Percentiles rank a stretch among this genome's conserved stretches.
Conservation (phyloP, 805 yeast species). For the Metschnikowia amazonensis region DNA sequence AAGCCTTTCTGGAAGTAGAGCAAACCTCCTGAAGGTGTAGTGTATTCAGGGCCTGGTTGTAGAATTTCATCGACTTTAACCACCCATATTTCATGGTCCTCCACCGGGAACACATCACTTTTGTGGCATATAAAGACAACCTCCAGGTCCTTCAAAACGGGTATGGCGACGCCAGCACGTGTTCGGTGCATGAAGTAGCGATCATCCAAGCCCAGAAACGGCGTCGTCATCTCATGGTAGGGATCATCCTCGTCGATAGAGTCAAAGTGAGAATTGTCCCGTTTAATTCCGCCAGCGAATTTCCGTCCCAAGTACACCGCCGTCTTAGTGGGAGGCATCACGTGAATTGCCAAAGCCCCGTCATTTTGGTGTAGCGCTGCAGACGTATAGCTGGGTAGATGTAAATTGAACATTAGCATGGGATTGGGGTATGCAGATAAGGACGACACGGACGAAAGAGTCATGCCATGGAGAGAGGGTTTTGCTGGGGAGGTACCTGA, state of each 20-base stretch:
- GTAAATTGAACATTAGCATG: conserved; percentile 78
- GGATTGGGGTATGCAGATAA: conserved; percentile 76
- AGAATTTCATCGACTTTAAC: conserved; percentile 65
- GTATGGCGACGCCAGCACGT: conserved; percentile 36
- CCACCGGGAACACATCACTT: conserved; percentile 51
- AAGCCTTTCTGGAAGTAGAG: conserved; percentile 62
- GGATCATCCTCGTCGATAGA: conserved; percentile 28
- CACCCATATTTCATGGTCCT: conserved; percentile 89
- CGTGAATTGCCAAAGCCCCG: conserved; percentile 63
- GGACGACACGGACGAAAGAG: conserved; percentile 83
- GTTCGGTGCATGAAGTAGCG: conserved; percentile 19
- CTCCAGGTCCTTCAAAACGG: conserved; percentile 56
- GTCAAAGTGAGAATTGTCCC: conserved; percentile 27
- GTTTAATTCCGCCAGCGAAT: conserved; percentile 59
- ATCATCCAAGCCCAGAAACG: conserved; percentile 43
- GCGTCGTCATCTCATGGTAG: conserved; percentile 48
- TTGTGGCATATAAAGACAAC: conserved; percentile 60
- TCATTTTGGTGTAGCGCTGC: conserved; percentile 52
- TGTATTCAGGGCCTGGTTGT: conserved; percentile 20
- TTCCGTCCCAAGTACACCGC: conserved; percentile 59
- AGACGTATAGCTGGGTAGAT: conserved; percentile 81
- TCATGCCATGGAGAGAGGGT: conserved; percentile 59
- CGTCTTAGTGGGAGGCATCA: conserved; percentile 56
- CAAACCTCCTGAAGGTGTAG: conserved; percentile 53
- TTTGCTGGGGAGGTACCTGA: conserved; percentile 18